These are phyloP conservation scores for Corylus heterophylla DNA, from an alignment of 306 rosid genomes.

Conservation along the genomic window DNA sequence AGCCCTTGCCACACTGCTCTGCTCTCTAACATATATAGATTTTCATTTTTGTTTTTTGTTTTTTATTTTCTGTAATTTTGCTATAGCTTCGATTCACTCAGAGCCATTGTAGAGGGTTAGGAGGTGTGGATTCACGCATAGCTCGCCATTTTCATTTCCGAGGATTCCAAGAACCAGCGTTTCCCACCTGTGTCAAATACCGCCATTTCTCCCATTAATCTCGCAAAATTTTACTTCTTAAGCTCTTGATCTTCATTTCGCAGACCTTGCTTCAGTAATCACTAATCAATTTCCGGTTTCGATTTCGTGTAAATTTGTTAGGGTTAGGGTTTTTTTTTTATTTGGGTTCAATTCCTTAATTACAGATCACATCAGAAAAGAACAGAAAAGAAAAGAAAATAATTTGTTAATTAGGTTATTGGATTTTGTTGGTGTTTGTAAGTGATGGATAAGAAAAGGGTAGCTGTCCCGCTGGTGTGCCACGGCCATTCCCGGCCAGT, in stretches of 20 bases:
- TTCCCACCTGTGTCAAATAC: slow-evolving; percentile 53
- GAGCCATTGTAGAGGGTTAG: slow-evolving; percentile 63
- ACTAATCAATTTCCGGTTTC: neutral
- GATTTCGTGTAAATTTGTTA: slow-evolving; percentile 2
- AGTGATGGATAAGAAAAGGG: slow-evolving; percentile 81
- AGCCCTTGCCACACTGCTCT: slow-evolving; percentile 49
- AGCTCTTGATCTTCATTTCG: neutral
- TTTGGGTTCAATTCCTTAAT: neutral
- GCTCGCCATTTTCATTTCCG: neutral
- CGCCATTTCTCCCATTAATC: slow-evolving; percentile 45
- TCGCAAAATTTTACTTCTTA: neutral
- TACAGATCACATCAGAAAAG: slow-evolving; percentile 22
- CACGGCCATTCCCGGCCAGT: slow-evolving; percentile 97
- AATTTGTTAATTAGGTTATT: slow-evolving; percentile 4
- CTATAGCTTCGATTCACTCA: slow-evolving; percentile 38
- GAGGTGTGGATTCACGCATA: slow-evolving; percentile 58
- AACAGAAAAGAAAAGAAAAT: neutral
- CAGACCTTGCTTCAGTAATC: neutral
- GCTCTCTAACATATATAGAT: slow-evolving; percentile 12
- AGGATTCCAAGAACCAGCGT: slow-evolving; percentile 13
- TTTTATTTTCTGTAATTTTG: slow-evolving; percentile 21
- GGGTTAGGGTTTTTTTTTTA: slow-evolving; percentile 45
- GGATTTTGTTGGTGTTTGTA: slow-evolving; percentile 10
- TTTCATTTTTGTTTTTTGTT: neutral
- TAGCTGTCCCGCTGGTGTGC: slow-evolving; percentile 81